Conservation (phyloP, 345 rosid genomes). For the Heritiera fomes region DNA sequence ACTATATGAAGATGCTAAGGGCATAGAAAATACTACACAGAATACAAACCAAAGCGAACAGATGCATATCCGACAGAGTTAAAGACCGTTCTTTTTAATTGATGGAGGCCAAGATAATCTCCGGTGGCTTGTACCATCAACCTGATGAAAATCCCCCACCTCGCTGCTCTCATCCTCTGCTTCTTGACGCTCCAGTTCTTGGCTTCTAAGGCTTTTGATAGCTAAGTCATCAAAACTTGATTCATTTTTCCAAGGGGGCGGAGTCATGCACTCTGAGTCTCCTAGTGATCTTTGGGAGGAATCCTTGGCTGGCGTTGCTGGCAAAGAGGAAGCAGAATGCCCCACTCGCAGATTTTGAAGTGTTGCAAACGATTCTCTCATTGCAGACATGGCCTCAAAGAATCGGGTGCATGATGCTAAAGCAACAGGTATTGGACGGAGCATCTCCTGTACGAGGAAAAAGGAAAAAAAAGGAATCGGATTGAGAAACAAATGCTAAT, state of each 20-base stretch:
- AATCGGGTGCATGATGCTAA: slow-evolving; percentile 95
- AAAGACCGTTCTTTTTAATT: slow-evolving; percentile 35
- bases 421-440: slow-evolving; percentile 98
- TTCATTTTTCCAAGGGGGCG: slow-evolving; percentile 71
- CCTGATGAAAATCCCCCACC: slow-evolving; percentile 36
- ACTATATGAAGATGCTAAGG: neutral
- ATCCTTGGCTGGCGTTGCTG: slow-evolving; percentile 55
- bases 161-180: slow-evolving; percentile 47
- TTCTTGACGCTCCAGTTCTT: slow-evolving; percentile 41
- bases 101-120: slow-evolving; percentile 95
- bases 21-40: neutral
- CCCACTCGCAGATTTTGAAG: slow-evolving; percentile 88
- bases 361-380: slow-evolving; percentile 95
- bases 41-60: neutral
- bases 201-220: slow-evolving; percentile 40
- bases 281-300: slow-evolving; percentile 38
- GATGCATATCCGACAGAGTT: neutral
- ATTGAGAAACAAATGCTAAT: slow-evolving; percentile 1
- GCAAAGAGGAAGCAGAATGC: slow-evolving; percentile 51
- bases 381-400: slow-evolving; percentile 98
- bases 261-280: slow-evolving; percentile 63
- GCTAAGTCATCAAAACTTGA: slow-evolving; percentile 67
- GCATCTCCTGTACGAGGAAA: slow-evolving; percentile 68
- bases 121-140: slow-evolving; percentile 52
- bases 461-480: neutral